phyloP scores from a whole-genome alignment of 768 basidiomycete genomes.

The Dictyophora rubrovolvata region DNA sequence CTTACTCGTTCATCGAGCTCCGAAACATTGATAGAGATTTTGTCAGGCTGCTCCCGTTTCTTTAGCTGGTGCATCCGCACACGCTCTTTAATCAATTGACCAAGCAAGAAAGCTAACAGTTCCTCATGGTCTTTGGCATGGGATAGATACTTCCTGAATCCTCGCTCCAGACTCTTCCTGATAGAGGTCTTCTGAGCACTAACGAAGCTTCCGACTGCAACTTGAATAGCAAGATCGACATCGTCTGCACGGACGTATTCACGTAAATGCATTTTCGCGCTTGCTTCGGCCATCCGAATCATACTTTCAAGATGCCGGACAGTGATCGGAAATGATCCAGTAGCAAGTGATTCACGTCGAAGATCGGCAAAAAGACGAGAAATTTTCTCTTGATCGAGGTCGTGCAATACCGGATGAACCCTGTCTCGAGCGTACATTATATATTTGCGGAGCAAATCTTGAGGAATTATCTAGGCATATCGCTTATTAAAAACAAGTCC shows the following conservation, averaged over 20 bases:
- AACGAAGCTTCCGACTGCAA: conserved; percentile 90
- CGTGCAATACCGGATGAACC: conserved; percentile 84
- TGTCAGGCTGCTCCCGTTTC: conserved; percentile 65
- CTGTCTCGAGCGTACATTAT: conserved; percentile 98
- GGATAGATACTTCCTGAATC: conserved; percentile 95
- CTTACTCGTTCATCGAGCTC: conserved; percentile 84
- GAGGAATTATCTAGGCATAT: conserved; percentile 73
- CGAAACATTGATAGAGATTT: conserved; percentile 61
- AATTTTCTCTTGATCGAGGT: conserved; percentile 93
- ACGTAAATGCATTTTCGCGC: conserved; percentile 94
- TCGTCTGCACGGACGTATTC: conserved; percentile 95
- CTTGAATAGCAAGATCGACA: conserved; percentile 94
- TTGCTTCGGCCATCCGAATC: conserved; percentile 98
- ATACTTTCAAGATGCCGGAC: conserved; percentile 97
- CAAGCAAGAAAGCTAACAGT: conserved; percentile 86
- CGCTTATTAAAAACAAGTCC: background rate
- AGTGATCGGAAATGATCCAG: conserved; percentile 98
- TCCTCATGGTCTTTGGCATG: conserved; percentile 96
- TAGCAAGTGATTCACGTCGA: conserved; percentile 90
- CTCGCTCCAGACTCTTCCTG: conserved; percentile 92
- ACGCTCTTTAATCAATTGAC: conserved; percentile 87
- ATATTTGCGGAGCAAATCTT: conserved; percentile 93
- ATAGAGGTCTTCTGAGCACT: conserved; percentile 96
- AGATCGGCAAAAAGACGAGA: conserved; percentile 90
- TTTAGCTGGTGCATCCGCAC: conserved; percentile 76